phyloP scores from a whole-genome alignment of 768 basidiomycete genomes.

The Cystofilobasidium capitatum region DNA sequence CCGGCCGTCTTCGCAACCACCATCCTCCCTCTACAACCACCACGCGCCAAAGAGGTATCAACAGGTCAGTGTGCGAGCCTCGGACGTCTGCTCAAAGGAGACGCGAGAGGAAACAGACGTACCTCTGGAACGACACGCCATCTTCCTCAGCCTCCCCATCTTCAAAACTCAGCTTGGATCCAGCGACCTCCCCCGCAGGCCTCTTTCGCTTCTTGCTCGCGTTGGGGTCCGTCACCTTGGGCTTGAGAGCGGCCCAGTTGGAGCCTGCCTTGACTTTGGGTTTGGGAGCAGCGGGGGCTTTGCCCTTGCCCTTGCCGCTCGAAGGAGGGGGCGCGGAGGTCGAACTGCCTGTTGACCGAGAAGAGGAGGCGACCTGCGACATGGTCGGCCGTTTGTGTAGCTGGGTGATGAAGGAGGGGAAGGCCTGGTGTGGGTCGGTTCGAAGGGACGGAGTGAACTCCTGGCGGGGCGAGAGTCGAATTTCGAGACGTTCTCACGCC shows the following conservation, averaged over 20 bases:
- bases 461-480: not conserved
- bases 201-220: constrained; percentile 23
- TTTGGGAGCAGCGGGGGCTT: not conserved
- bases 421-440: not conserved
- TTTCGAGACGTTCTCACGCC: not conserved
- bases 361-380: not conserved
- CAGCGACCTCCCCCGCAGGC: not conserved
- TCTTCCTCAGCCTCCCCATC: constrained; percentile 2
- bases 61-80: not conserved
- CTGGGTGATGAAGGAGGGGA: not conserved
- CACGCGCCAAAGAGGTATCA: too few relatives aligned
- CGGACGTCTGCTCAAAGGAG: not conserved
- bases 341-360: not conserved
- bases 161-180: not conserved
- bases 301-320: constrained; percentile 7
- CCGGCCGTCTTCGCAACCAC: not conserved
- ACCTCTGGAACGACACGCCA: constrained; percentile 16
- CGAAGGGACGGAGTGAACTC: not conserved
- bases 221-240: constrained; percentile 7
- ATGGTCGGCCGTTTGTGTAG: not conserved
- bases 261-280: constrained; percentile 14
- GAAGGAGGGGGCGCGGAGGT: not conserved
- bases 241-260: constrained; percentile 27
- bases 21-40: not conserved
- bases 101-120: not conserved